Evolutionary conservation across 2,329 filamentous ascomycete species (phyloP).

Genomic region (Colletotrichum chlorophyti): DNA sequence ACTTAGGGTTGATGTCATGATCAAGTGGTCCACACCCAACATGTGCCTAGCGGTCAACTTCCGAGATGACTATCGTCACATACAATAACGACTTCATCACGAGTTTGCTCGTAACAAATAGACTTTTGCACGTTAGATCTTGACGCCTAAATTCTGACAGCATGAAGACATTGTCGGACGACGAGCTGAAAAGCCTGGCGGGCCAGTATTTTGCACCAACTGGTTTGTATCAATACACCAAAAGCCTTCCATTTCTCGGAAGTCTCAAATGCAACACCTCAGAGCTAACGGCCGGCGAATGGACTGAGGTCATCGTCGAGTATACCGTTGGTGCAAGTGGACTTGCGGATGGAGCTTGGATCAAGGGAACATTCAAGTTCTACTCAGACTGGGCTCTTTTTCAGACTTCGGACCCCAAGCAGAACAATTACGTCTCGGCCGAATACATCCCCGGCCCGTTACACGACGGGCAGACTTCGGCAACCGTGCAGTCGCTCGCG

Average conservation of each 20-base stretch:
- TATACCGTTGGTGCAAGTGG: conserved; percentile 40
- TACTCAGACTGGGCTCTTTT: conserved; percentile 45
- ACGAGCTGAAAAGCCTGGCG: conserved; percentile 31
- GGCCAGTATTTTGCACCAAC: conserved; percentile 36
- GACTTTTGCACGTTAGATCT: too few relatives aligned
- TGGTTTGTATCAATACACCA: conserved; percentile 37
- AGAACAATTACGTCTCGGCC: conserved; percentile 41
- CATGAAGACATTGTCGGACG: conserved; percentile 34
- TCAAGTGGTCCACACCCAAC: too few relatives aligned
- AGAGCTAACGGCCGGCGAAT: conserved; percentile 36
- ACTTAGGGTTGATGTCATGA: too few relatives aligned
- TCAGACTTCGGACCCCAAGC: conserved; percentile 38
- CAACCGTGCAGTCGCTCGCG: conserved; percentile 40
- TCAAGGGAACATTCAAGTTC: conserved; percentile 47
- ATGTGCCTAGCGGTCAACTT: too few relatives aligned
- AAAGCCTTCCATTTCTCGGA: conserved; percentile 38
- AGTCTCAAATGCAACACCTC: conserved; percentile 33
- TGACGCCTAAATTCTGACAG: not conserved
- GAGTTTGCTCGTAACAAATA: too few relatives aligned
- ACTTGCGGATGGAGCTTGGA: conserved; percentile 43
- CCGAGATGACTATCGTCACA: too few relatives aligned
- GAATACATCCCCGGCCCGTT: conserved; percentile 37
- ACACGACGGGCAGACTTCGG: conserved; percentile 37
- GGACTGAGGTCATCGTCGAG: conserved; percentile 37
- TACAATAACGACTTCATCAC: not conserved